A percentile compares a stretch with the other conserved stretches of the same genome.
phyloP scores from a whole-genome alignment of 2,329 filamentous ascomycete genomes.

The Curvularia spicifera region DNA sequence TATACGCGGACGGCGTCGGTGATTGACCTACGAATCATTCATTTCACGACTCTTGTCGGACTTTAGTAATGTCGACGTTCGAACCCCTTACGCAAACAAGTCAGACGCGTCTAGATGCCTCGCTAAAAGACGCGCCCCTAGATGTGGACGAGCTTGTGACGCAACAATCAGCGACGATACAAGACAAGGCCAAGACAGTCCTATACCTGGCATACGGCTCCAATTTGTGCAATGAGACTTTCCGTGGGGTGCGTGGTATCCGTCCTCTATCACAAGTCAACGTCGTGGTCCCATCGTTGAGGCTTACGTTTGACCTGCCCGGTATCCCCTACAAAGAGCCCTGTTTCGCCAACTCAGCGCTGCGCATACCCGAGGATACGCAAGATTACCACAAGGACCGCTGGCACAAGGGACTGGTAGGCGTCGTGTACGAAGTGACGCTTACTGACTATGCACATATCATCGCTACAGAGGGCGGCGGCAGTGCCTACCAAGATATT shows the following conservation, averaged over 20 bases:
- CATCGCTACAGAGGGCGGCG: slow-evolving; percentile 88
- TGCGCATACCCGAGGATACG: slow-evolving; percentile 53
- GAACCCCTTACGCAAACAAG: slow-evolving; percentile 30
- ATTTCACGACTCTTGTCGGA: not conserved
- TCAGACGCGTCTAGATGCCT: slow-evolving; percentile 42
- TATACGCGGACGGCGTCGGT: not conserved
- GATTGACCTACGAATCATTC: not conserved
- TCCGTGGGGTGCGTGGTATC: slow-evolving; percentile 78
- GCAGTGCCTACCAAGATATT: slow-evolving; percentile 82
- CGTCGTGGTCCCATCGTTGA: slow-evolving; percentile 78
- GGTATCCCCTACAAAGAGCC: slow-evolving; percentile 88
- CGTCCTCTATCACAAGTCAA: slow-evolving; percentile 80
- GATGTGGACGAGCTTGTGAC: slow-evolving; percentile 27
- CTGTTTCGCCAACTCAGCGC: slow-evolving; percentile 84
- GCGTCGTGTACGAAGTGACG: slow-evolving; percentile 95
- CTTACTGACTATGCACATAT: slow-evolving; percentile 81
- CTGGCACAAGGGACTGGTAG: slow-evolving; percentile 85
- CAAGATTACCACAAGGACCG: slow-evolving; percentile 59
- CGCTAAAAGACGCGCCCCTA: slow-evolving; percentile 37
- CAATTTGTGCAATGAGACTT: slow-evolving; percentile 81
- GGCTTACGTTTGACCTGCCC: slow-evolving; percentile 82
- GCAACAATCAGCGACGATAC: slow-evolving; percentile 16
- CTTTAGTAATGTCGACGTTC: slow-evolving; percentile 17
- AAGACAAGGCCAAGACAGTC: slow-evolving; percentile 46
- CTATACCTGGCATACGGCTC: slow-evolving; percentile 77